These are phyloP conservation scores for Cunninghamia lanceolata DNA, from an alignment of 75 land plant genomes.

Conservation along the genomic window DNA sequence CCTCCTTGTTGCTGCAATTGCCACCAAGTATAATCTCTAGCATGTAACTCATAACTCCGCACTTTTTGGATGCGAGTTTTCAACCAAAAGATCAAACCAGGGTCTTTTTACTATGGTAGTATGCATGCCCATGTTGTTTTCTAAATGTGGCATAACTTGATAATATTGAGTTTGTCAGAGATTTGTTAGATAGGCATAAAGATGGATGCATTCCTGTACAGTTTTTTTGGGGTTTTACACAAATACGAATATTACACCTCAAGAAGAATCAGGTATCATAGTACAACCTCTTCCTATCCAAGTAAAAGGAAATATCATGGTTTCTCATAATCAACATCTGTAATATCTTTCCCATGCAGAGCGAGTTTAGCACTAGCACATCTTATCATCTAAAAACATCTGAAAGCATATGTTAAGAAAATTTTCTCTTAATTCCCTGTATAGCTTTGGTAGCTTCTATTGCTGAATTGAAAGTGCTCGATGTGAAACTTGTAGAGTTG, in stretches of 20 bases:
- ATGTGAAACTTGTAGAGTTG: no score
- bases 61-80: not conserved
- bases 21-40: not conserved
- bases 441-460: not conserved
- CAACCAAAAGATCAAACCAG: not conserved
- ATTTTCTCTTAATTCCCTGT: not conserved
- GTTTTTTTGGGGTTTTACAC: not conserved
- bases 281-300: not conserved
- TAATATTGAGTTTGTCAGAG: not conserved
- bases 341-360: not conserved
- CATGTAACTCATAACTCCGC: not conserved
- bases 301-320: not conserved
- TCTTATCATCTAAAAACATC: not conserved
- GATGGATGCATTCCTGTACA: not conserved
- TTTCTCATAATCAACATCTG: not conserved
- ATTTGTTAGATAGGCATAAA: not conserved
- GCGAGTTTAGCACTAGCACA: not conserved
- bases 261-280: not conserved
- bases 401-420: not conserved
- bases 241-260: no score
- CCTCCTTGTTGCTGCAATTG: not conserved
- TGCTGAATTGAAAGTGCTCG: no score
- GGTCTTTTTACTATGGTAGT: not conserved
- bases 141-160: not conserved
- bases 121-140: not conserved